Conservation (phyloP, 2,329 filamentous ascomycete species). For the Emergomyces pasteurianus region DNA sequence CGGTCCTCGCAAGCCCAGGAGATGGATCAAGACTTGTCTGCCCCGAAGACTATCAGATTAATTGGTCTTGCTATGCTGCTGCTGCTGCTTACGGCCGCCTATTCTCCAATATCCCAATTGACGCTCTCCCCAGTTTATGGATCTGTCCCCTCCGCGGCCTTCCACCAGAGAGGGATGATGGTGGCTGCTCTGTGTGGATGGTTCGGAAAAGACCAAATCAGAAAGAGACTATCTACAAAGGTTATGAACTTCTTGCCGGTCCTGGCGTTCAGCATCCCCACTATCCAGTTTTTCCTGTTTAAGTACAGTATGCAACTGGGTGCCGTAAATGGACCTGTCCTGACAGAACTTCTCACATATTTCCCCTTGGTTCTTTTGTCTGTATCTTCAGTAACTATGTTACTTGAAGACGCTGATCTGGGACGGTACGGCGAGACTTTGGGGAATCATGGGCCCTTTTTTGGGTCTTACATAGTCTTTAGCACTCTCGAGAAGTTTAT, state of each 20-base stretch:
- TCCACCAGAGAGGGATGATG: slow-evolving; percentile 57
- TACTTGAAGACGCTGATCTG: slow-evolving; percentile 49
- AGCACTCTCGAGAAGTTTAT: slow-evolving; percentile 35
- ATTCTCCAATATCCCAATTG: slow-evolving; percentile 43
- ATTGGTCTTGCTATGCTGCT: slow-evolving; percentile 21
- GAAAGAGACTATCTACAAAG: slow-evolving; percentile 38
- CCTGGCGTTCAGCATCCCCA: slow-evolving; percentile 62
- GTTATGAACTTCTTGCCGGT: slow-evolving; percentile 50
- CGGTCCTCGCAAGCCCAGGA: slow-evolving; percentile 1
- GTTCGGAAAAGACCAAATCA: slow-evolving; percentile 48
- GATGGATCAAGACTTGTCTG: slow-evolving; percentile 14
- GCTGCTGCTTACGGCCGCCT: slow-evolving; percentile 28
- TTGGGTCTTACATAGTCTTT: slow-evolving; percentile 56
- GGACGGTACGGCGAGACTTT: slow-evolving; percentile 44
- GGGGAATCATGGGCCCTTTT: slow-evolving; percentile 52
- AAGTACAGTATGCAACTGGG: slow-evolving; percentile 54
- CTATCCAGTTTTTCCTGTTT: slow-evolving; percentile 60
- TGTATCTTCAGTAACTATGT: slow-evolving; percentile 50
- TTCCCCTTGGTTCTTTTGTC: slow-evolving; percentile 57
- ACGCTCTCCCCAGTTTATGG: slow-evolving; percentile 82
- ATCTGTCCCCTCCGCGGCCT: slow-evolving; percentile 60
- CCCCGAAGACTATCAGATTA: slow-evolving; percentile 17
- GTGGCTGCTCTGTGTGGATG: slow-evolving; percentile 59
- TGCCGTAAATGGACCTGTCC: slow-evolving; percentile 57
- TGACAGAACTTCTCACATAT: slow-evolving; percentile 63